A percentile compares a stretch with the other conserved stretches of the same genome.
phyloP scores from a whole-genome alignment of 495 filamentous ascomycete genomes.

The Tuber brumale region DNA sequence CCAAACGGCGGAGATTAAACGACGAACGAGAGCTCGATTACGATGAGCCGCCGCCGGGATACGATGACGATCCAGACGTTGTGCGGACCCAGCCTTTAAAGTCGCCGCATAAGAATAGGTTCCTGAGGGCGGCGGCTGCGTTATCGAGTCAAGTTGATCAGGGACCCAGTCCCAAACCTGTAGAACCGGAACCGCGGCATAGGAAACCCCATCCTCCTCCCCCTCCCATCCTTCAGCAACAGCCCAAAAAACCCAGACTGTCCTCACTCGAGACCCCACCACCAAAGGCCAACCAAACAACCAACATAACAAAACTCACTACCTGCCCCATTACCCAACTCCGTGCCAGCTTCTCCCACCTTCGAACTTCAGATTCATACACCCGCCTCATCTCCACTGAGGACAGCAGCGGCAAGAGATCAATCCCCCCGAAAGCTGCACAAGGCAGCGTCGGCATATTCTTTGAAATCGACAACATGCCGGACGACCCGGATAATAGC shows the following conservation, averaged over 20 bases:
- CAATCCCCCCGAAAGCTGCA: background rate
- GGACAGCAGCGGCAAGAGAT: background rate
- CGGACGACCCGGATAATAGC: background rate
- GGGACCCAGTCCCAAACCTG: background rate
- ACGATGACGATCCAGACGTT: slow-evolving; percentile 8
- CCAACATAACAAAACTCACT: background rate
- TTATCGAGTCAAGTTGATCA: background rate
- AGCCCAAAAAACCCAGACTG: background rate
- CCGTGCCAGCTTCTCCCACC: background rate
- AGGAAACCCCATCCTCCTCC: background rate
- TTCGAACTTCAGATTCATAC: slow-evolving; percentile 15
- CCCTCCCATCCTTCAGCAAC: background rate
- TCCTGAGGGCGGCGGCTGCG: slow-evolving; percentile 31
- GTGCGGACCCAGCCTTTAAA: background rate
- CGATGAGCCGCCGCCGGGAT: background rate
- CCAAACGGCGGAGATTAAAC: slow-evolving; percentile 23
- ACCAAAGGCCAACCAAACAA: background rate
- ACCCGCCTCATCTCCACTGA: slow-evolving; percentile 22
- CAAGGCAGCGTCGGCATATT: background rate
- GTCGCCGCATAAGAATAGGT: slow-evolving; percentile 31
- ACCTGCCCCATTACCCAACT: background rate
- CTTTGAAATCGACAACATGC: background rate
- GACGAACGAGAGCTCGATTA: background rate
- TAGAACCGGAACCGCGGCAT: background rate
- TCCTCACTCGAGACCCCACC: slow-evolving; percentile 6